These are phyloP conservation scores for Casuarina glauca DNA, from an alignment of 306 rosid species.

Conservation along the genomic window DNA sequence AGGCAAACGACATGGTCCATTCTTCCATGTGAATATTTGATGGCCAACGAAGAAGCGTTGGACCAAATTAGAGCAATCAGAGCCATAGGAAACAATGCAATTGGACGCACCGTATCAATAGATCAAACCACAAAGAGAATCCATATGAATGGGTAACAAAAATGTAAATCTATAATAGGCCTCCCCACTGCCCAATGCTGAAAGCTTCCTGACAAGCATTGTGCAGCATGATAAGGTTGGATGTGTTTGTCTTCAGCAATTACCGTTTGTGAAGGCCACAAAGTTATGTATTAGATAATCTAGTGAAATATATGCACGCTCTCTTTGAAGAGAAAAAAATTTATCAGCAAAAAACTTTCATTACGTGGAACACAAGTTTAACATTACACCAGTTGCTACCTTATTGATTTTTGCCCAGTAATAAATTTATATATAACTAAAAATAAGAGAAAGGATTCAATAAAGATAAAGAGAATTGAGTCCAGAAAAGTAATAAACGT, in stretches of 20 bases:
- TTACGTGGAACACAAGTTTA: neutral
- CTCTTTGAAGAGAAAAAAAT: neutral
- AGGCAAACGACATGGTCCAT: neutral
- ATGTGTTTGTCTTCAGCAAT: neutral
- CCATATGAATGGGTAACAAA: neutral
- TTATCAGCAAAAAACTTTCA: neutral
- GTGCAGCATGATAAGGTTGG: neutral
- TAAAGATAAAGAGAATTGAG: neutral
- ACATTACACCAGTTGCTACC: neutral
- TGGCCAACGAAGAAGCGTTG: neutral
- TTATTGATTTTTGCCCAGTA: neutral
- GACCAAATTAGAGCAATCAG: neutral
- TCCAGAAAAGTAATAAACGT: neutral
- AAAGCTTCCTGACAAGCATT: neutral
- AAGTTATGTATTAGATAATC: neutral
- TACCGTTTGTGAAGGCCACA: neutral
- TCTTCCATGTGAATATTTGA: neutral
- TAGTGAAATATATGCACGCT: neutral
- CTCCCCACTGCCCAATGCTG: neutral
- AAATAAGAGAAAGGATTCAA: neutral
- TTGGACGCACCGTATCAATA: neutral
- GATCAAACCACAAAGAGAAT: neutral
- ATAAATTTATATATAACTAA: neutral
- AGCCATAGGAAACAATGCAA: neutral
- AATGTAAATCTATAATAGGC: neutral